These are phyloP conservation scores for Porodaedalea pini DNA, from an alignment of 1,284 basidiomycete species.

Conservation along the genomic window DNA sequence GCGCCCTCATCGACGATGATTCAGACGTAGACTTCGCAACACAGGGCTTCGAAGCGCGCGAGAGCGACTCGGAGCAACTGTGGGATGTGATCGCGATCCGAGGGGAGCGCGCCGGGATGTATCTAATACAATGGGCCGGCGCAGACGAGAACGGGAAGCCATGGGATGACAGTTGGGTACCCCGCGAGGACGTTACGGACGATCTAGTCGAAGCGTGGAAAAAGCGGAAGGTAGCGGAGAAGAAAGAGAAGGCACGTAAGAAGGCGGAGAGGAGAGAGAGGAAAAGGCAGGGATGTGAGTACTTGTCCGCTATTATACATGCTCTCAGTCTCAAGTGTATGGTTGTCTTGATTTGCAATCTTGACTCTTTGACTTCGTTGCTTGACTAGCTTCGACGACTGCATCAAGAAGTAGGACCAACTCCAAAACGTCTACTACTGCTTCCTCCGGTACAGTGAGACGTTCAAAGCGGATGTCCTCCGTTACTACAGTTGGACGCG, in stretches of 20 bases:
- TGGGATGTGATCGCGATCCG: slow-evolving; percentile 15
- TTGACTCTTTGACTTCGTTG: not conserved
- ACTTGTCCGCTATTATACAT: not conserved
- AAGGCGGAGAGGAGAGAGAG: not conserved
- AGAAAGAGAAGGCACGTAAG: slow-evolving; percentile 3
- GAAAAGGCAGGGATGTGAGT: slow-evolving; percentile 4
- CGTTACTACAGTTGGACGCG: not conserved
- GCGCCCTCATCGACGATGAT: not conserved
- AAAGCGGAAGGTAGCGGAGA: slow-evolving; percentile 11
- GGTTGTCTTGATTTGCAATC: not conserved
- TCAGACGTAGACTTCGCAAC: slow-evolving; percentile 4
- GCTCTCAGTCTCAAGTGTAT: too few relatives aligned
- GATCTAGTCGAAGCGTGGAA: slow-evolving; percentile 21
- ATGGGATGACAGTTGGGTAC: slow-evolving; percentile 21
- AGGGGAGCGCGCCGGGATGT: slow-evolving; percentile 8
- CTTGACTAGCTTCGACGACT: not conserved
- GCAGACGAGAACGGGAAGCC: slow-evolving; percentile 16
- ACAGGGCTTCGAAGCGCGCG: slow-evolving; percentile 15
- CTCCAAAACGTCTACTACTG: not conserved
- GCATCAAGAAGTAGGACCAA: not conserved
- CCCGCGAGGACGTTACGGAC: slow-evolving; percentile 18
- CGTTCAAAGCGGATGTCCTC: not conserved
- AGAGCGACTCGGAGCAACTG: slow-evolving; percentile 12
- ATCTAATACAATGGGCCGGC: slow-evolving; percentile 18
- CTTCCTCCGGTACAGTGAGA: not conserved